Evolutionary conservation across 352 stramenopile genomes (phyloP), one percentile per base, ranked within the genome.

Genomic region (Blastocystis hominis): DNA sequence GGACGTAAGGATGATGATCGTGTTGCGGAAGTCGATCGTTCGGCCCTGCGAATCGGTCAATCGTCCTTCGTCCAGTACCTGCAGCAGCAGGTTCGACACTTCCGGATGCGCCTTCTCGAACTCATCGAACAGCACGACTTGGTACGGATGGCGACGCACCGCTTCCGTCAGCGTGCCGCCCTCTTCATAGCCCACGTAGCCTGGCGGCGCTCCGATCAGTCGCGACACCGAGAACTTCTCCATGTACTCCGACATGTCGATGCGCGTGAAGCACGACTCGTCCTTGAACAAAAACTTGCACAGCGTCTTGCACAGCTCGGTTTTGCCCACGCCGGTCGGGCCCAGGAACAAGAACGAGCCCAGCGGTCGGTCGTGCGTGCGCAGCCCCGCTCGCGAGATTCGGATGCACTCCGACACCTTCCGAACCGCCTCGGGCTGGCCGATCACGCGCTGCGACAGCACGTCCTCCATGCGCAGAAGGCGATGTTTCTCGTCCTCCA

Each of bases 221-320:
- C 94, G 92, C 53, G 93, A 95, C 13, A 98, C 94, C 55, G 92
- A 94, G 89, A 97, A 95, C 88, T 97, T 97, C 89, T 98, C 95
- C 94, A 97, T 97, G 90, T 97, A 98, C 92, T 98, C 94, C 44
- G 92, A 96, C 94, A 98, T 98, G 89, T 98, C 95, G 59, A 98
- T 97, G 38, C 95, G 93, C 53, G 96, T 96, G 53, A 98, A 91
- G 1, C 94, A 94, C 69, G 96, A 92, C 40, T 97, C 95, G 7
- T 92, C 93, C 88, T 98, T 94, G 90, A 98, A 98, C 72, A 98
- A 93, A 78, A 97, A 97, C 62, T 95, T 91, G 10, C 92, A 94
- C 9, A 98, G 89, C 3, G 94, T 92, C 89, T 98, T 98, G 61
- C 93, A 96, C 44, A 98, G 90, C 88, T 98, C 95, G n/a, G 95